Evolutionary conservation across 306 rosid genomes (phyloP).

Genomic region (Benincasa hispida): DNA sequence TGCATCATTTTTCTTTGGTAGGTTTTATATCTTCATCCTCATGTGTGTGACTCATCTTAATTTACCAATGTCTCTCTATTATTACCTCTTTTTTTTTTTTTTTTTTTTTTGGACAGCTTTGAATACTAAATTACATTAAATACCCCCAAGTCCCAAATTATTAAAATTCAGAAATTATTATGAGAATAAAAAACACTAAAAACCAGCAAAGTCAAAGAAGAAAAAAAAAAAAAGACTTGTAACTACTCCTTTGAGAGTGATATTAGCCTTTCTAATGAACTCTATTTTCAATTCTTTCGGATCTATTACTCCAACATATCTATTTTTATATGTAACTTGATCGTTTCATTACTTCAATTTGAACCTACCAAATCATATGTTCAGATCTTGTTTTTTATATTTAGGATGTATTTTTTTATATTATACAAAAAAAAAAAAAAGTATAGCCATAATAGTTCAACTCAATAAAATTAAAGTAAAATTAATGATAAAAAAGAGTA

Average conservation of each 20-base stretch:
- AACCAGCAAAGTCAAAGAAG: neutral
- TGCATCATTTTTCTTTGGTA: slow-evolving; percentile 6
- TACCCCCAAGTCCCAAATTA: neutral
- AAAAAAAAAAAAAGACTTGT: neutral
- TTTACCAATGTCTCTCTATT: neutral
- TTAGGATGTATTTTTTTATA: too few species aligned
- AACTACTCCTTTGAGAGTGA: neutral
- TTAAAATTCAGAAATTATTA: neutral
- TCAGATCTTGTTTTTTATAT: neutral
- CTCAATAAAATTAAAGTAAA: too few species aligned
- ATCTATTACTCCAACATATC: neutral
- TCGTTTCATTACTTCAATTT: too few species aligned
- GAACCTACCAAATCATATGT: neutral
- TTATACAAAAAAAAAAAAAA: too few species aligned
- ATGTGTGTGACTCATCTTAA: neutral
- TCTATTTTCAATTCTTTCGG: neutral
- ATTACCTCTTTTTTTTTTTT: neutral
- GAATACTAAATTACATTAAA: neutral
- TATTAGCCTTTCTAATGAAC: neutral
- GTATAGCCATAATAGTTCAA: too few species aligned
- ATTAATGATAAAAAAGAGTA: too few species aligned
- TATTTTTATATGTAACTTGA: too few species aligned
- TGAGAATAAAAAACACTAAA: neutral
- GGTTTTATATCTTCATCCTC: slow-evolving; percentile 25
- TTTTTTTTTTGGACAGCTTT: neutral